Base-by-base conservation (phyloP, 2,329 filamentous ascomycete species). In the Pochonia chlamydosporia region DNA sequence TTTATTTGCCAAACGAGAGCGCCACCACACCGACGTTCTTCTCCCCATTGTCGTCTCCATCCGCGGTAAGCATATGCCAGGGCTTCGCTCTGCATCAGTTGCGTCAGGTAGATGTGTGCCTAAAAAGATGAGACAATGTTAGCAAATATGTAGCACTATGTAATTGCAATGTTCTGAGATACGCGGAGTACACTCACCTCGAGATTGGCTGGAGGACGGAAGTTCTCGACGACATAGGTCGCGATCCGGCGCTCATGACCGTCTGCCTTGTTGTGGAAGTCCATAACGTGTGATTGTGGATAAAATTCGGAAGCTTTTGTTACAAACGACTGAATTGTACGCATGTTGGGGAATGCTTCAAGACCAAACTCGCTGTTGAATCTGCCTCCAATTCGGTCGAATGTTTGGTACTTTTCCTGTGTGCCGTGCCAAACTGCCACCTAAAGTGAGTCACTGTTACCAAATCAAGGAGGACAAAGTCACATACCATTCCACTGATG, bases 291-390 rank as follows among this genome's bases (percentile, higher is more conserved):
- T 3, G 84, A 88, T 52, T 89, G 84, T 1, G 85, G 80, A 23
- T 74, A 70, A 14, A 76, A 70, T 44, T 84, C 76, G 40, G 69
- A 61, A 13, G 63, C 59, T 10, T 66, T 54, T 2, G 74, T 79
- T 52, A 89, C 76, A 60, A 82, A 89, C 24, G 74, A 66, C 41
- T 81, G 76, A 51, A 89, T 82, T 0, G 87, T 90, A 43, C 81
- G 73, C 52, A 88, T 73, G 59, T 85, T 79, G 0, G 89, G 88
- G 60, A 55, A 57, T 8, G 55, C 54, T 25, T 54, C 49, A 85
- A 91, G 89, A 49, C 87, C 87, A 54, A 91, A 92, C 59, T 92
- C 87, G 54, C 83, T 87, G 48, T 89, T 84, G 66, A 92, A 91
- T 1, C 87, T 79, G 6, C 87, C 87, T 11, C 79, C 78, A 2